Evolutionary conservation across 441 rosid species (phyloP).

Genomic region (Pelargonium fulgidum): DNA sequence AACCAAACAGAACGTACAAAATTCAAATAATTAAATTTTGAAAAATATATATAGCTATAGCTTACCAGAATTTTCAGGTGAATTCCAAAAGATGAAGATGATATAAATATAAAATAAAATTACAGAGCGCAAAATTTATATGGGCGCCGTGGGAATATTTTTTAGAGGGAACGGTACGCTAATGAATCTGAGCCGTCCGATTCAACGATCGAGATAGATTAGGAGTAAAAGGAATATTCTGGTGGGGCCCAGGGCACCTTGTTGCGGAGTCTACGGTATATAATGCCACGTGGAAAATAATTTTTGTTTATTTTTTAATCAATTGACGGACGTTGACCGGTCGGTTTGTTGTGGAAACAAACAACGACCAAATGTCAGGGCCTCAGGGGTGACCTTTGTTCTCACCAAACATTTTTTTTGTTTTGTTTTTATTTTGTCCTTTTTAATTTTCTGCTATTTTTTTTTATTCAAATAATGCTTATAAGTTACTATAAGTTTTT

Average conservation of each 20-base stretch:
- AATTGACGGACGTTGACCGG: constrained; percentile 3
- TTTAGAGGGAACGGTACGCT: constrained; percentile 5
- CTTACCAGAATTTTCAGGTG: not conserved
- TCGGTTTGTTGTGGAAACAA: not conserved
- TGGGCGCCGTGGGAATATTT: not conserved
- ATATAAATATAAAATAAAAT: not conserved
- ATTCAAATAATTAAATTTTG: too few relatives aligned
- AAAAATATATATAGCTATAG: too few relatives aligned
- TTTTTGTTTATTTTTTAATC: not conserved
- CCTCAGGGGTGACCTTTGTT: too few relatives aligned
- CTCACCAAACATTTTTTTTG: too few relatives aligned
- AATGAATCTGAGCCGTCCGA: constrained; percentile 6
- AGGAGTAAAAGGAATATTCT: not conserved
- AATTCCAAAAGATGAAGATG: not conserved
- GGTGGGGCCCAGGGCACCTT: not conserved
- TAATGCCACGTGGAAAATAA: not conserved
- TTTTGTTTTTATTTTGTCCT: too few relatives aligned
- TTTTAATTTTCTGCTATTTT: too few relatives aligned
- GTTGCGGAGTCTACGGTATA: too few relatives aligned
- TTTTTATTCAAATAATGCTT: too few relatives aligned
- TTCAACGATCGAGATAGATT: not conserved
- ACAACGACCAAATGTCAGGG: too few relatives aligned
- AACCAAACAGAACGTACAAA: too few relatives aligned
- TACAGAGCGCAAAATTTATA: not conserved
- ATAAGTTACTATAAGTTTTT: too few relatives aligned